phyloP scores from a whole-genome alignment of 23 red algal genomes.

The Pyropia haitanensis region DNA sequence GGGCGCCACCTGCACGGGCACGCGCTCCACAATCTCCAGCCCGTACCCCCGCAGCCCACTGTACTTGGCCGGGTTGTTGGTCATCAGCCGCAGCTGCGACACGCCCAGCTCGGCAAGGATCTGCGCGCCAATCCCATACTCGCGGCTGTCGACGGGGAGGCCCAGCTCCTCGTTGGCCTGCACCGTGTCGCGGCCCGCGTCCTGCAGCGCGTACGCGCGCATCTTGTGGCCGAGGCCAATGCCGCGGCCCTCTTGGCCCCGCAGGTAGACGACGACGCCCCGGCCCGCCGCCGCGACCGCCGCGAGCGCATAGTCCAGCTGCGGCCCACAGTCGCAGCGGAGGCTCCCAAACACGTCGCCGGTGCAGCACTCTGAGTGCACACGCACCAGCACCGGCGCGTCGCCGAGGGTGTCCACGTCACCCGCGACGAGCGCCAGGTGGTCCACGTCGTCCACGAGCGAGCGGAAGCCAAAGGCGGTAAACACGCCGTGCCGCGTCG shows the following conservation, averaged over 20 bases:
- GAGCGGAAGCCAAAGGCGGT: slow-evolving; percentile 66
- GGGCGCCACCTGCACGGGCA: slow-evolving; percentile 53
- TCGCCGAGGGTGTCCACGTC: slow-evolving; percentile 25
- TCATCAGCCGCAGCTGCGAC: slow-evolving; percentile 83
- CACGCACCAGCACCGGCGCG: slow-evolving; percentile 83
- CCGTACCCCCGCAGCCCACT: slow-evolving; percentile 82
- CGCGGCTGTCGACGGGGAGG: slow-evolving; percentile 83
- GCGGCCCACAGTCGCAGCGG: slow-evolving; percentile 93
- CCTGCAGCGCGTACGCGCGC: slow-evolving; percentile 91
- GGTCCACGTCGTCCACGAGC: slow-evolving; percentile 78
- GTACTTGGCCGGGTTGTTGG: slow-evolving; percentile 98
- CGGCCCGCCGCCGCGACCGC: slow-evolving; percentile 57
- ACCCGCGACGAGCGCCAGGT: slow-evolving; percentile 75
- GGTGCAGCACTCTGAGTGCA: slow-evolving; percentile 97
- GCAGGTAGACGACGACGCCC: slow-evolving; percentile 86
- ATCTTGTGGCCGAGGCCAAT: slow-evolving; percentile 96
- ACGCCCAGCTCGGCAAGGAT: slow-evolving; percentile 92
- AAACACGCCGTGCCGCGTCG: slow-evolving; percentile 79
- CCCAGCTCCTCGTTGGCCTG: slow-evolving; percentile 93
- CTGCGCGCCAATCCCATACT: slow-evolving; percentile 99
- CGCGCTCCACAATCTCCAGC: slow-evolving; percentile 72
- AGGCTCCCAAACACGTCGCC: slow-evolving; percentile 95
- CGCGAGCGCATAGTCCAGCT: slow-evolving; percentile 84
- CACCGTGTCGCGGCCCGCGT: slow-evolving; percentile 87
- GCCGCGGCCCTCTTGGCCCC: slow-evolving; percentile 95